phyloP scores from a whole-genome alignment of 1,284 basidiomycete species.

The Trichosporon ovoides region DNA sequence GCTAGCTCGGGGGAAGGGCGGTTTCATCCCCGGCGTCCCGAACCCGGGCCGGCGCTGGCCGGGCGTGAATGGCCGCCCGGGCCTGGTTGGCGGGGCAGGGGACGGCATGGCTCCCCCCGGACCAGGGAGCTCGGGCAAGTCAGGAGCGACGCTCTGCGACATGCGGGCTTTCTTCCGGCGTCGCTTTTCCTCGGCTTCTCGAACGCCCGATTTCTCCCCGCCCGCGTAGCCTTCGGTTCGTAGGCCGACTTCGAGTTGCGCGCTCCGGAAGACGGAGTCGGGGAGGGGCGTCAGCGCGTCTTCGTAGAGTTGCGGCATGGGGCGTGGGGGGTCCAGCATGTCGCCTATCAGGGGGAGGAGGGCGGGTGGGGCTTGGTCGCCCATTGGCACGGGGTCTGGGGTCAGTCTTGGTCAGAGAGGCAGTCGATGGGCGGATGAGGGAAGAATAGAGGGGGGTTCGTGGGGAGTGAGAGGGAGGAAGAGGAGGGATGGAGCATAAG shows the following conservation, averaged over 20 bases:
- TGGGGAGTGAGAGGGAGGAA: too few species aligned
- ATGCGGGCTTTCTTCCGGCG: constrained; percentile 17
- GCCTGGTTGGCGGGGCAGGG: constrained; percentile 3
- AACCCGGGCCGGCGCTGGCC: neutral
- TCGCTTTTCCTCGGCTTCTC: constrained; percentile 19
- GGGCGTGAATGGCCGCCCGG: constrained; percentile 7
- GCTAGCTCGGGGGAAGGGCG: constrained; percentile 15
- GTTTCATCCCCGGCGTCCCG: constrained; percentile 4
- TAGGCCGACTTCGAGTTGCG: constrained; percentile 31
- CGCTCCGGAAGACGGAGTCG: constrained; percentile 23
- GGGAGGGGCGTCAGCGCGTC: constrained; percentile 23
- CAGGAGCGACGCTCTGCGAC: constrained; percentile 19
- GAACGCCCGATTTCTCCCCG: constrained; percentile 33
- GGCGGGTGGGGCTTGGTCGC: constrained; percentile 23
- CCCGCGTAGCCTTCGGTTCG: constrained; percentile 35
- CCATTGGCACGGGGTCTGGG: constrained; percentile 36
- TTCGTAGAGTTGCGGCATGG: constrained; percentile 7
- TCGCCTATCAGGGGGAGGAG: constrained; percentile 26
- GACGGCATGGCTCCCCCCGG: constrained; percentile 1
- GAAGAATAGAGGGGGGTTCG: too few species aligned
- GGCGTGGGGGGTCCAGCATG: constrained; percentile 6
- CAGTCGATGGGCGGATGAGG: too few species aligned
- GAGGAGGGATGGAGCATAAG: too few species aligned
- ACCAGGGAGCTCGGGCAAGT: constrained; percentile 15
- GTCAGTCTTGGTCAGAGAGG: too few species aligned